Percentiles rank a stretch among this genome's conserved stretches.
These are phyloP conservation scores for Phytophthora pistaciae DNA, from an alignment of 352 stramenopile species.

Conservation along the genomic window DNA sequence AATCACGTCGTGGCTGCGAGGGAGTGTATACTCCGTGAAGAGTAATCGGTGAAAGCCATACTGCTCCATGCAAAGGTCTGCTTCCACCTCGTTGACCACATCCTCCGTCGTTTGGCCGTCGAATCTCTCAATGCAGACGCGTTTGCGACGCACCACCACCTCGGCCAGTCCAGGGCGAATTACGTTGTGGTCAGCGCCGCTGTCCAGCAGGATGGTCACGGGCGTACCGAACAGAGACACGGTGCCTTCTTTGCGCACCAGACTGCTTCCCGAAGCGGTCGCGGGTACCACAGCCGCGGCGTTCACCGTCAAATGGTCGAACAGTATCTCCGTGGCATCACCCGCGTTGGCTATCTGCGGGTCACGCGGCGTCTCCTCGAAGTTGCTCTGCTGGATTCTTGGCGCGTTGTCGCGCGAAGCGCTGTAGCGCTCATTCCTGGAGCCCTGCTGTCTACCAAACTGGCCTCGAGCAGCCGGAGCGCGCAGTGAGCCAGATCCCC, in stretches of 20 bases:
- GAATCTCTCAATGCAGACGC: neutral
- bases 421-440: neutral
- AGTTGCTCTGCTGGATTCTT: neutral
- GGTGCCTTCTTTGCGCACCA: conserved; percentile 1
- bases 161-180: neutral
- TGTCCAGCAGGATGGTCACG: neutral
- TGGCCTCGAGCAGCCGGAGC: neutral
- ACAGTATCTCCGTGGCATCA: neutral
- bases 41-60: neutral
- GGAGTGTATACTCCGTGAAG: neutral
- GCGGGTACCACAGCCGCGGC: neutral
- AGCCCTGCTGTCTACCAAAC: neutral
- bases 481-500: neutral
- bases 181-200: neutral
- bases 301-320: neutral
- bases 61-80: neutral
- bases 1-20: neutral
- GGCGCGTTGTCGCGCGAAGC: neutral
- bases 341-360: neutral
- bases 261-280: neutral
- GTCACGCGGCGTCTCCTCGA: neutral
- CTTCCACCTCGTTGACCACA: neutral
- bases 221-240: neutral
- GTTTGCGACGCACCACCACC: neutral
- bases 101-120: neutral